Base-by-base conservation (phyloP, 768 basidiomycete species). In the Naganishia vaughanmartiniae region DNA sequence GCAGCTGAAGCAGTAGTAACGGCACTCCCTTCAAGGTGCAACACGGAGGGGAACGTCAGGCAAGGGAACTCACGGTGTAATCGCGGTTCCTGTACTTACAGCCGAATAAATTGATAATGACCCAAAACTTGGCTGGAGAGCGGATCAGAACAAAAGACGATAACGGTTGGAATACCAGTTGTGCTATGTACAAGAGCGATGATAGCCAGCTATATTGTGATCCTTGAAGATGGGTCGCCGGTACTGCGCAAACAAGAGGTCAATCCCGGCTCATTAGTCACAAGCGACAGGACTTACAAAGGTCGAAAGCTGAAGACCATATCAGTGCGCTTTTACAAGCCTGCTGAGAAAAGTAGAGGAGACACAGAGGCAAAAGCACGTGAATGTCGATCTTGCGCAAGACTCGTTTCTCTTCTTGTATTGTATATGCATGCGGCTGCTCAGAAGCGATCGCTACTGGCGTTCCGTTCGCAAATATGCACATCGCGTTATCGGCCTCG, bases 121-220 rank as follows among this genome's bases (percentile, higher is more conserved):
- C 76, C 80, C 78, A 79, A 70, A 78, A 78, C 46, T 78, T 77
- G 65, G 79, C 75, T n/a, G 80, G 77, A 68, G 77, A 73, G 42
- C 76, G 73, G 66, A 77, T 76, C 26, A 78, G 70, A 31, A 76
- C 75, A 46, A 76, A 76, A 46, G 74, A 73, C 6, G 76, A 76
- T 28, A 75, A 69, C 31, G 74, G 79, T 58, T 76, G 77, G 46
- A 69, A 75, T 17, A 74, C 54, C 45, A 76, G 73, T 57, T 77
- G 73, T 14, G 76, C 76, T 36, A 77, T 45, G 75, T 79, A 79
- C 63, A 78, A 65, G 54, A 78, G 74, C 24, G 74, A 73, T n/a
- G 72, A 51, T 14, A 85, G 78, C 83, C 81, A 85, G 74, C 82
- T 83, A 74, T 85, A 85, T 72, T 85, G 82, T 2, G 78, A 74